phyloP scores from a whole-genome alignment of 2,329 filamentous ascomycete genomes.

The Diaporthe eres region DNA sequence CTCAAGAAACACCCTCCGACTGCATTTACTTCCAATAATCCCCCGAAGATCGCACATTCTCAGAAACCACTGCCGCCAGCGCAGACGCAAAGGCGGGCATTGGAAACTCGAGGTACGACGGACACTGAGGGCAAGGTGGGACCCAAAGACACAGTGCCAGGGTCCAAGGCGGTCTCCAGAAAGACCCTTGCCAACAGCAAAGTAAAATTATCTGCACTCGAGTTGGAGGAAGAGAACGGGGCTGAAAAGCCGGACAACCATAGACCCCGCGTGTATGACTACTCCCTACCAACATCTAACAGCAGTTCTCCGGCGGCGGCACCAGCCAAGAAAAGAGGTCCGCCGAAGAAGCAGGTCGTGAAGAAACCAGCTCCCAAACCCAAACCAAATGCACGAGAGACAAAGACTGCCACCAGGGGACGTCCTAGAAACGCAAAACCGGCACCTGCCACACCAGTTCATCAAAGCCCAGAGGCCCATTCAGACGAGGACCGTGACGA shows the following conservation, averaged over 20 bases:
- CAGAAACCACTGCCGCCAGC: background rate
- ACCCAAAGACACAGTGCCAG: no score
- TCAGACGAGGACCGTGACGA: background rate
- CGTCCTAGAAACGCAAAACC: background rate
- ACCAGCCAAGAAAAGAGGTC: background rate
- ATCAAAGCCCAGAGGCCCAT: background rate
- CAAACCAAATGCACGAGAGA: background rate
- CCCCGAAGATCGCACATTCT: background rate
- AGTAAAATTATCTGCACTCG: conserved; percentile 16
- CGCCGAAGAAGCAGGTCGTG: background rate
- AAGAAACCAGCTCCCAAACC: background rate
- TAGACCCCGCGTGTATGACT: background rate
- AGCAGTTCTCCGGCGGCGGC: background rate
- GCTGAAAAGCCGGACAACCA: background rate
- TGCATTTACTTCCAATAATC: background rate
- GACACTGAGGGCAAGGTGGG: no score
- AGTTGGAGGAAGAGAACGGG: background rate
- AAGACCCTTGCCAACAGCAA: conserved; percentile 11
- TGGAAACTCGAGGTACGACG: background rate
- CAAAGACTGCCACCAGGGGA: background rate
- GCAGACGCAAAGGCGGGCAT: background rate
- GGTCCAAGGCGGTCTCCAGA: background rate
- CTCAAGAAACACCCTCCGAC: background rate
- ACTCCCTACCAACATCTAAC: background rate
- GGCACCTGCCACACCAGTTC: no score